Conservation (phyloP, 768 basidiomycete species). For the Astraeus odoratus region DNA sequence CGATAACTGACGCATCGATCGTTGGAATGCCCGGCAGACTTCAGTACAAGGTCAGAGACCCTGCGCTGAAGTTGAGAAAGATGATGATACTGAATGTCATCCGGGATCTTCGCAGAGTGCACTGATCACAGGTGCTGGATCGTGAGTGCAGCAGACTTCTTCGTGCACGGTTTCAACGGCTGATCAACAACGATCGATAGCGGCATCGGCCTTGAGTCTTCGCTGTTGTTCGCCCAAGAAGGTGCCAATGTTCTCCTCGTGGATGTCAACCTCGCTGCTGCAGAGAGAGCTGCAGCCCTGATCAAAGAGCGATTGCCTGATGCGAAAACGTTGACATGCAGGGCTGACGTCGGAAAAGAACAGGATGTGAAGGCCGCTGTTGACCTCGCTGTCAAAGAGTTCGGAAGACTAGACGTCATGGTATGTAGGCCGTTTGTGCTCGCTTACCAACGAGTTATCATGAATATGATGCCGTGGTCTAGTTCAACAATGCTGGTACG, state of each 20-base stretch:
- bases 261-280: constrained; percentile 78
- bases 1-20: no score
- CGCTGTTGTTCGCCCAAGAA: constrained; percentile 91
- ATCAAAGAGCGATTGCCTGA: constrained; percentile 64
- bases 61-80: background rate
- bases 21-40: constrained; percentile 61
- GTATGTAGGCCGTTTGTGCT: constrained; percentile 36
- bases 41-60: constrained; percentile 47
- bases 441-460: background rate
- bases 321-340: constrained; percentile 60
- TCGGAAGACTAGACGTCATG: constrained; percentile 95
- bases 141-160: constrained; percentile 44
- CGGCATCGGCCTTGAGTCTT: constrained; percentile 93
- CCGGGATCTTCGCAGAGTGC: constrained; percentile 42
- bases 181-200: constrained; percentile 35
- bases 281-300: constrained; percentile 55
- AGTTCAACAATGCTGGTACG: constrained; percentile 93
- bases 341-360: constrained; percentile 88
- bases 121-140: constrained; percentile 83
- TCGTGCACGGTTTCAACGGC: constrained; percentile 12
- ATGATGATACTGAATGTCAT: constrained; percentile 8
- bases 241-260: constrained; percentile 87
- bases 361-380: constrained; percentile 77
- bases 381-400: constrained; percentile 69
- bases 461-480: constrained; percentile 1